Percentiles rank a stretch among this genome's conserved stretches.
Evolutionary conservation across 2,329 filamentous ascomycete species (phyloP).

Genomic region (Neurospora crassa): DNA sequence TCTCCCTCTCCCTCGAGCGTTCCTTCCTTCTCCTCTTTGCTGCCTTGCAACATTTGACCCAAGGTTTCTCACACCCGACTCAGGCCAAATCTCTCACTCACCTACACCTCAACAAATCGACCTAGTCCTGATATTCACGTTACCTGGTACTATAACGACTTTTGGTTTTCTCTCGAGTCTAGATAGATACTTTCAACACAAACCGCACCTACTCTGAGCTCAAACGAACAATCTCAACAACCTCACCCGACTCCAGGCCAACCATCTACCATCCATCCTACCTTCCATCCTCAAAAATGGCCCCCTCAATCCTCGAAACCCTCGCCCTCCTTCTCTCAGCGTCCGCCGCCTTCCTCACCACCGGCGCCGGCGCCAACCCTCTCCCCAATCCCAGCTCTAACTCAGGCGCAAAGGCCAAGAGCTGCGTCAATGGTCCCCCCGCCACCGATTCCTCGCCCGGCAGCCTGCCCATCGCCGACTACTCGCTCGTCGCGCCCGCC

Average conservation of each 20-base stretch:
- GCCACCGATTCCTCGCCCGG: slow-evolving; percentile 7
- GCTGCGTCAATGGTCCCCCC: slow-evolving; percentile 13
- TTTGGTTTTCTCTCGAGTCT: background rate
- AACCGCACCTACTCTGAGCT: background rate
- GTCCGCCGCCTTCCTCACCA: background rate
- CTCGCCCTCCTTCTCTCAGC: background rate
- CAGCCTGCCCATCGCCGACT: slow-evolving; percentile 12
- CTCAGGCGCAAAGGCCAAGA: background rate
- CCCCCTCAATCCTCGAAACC: background rate
- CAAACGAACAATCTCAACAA: background rate
- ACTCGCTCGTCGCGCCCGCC: slow-evolving; percentile 10
- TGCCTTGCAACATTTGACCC: background rate
- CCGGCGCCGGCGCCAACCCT: background rate
- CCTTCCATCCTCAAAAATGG: background rate
- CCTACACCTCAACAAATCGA: background rate
- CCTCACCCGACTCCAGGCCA: background rate
- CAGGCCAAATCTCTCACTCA: background rate
- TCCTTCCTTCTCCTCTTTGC: background rate
- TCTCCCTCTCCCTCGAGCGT: background rate
- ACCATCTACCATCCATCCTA: background rate
- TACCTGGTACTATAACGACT: background rate
- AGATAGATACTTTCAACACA: background rate
- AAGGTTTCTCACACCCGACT: background rate
- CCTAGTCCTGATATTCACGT: background rate
- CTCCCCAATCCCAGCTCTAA: background rate